These are phyloP conservation scores for Echites panduratus DNA, from an alignment of 257 asterid species.

Conservation along the genomic window DNA sequence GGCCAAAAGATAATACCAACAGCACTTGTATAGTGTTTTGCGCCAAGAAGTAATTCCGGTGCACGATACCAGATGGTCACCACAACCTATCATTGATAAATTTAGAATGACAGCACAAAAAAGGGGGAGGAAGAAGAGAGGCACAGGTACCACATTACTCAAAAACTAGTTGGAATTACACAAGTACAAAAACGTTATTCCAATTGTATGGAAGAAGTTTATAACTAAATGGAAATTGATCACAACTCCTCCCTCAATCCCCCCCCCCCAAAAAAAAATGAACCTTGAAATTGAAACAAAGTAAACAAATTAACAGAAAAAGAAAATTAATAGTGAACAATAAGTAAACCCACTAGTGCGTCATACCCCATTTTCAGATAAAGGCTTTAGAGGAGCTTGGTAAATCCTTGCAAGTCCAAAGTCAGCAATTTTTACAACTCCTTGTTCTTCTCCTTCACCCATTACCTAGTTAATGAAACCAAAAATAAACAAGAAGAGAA, in stretches of 20 bases:
- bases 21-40: constrained; percentile 96
- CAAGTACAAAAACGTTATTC: not conserved
- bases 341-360: constrained; percentile 4
- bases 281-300: constrained; percentile 12
- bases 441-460: constrained; percentile 99
- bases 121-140: constrained; percentile 2
- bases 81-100: constrained; percentile 65
- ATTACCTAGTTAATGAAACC: constrained; percentile 55
- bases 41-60: constrained; percentile 95
- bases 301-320: constrained; percentile 2
- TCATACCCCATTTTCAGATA: constrained; percentile 88
- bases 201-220: not conserved
- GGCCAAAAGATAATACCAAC: constrained; percentile 57
- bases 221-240: no score
- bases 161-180: not conserved
- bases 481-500: constrained; percentile 19
- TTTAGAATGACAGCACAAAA: not conserved
- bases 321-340: not conserved
- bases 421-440: constrained; percentile 94
- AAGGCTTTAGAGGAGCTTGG: constrained; percentile 87
- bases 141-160: not conserved
- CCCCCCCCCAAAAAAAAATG: no score
- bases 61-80: constrained; percentile 99
- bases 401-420: constrained; percentile 97
- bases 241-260: no score